A percentile compares a stretch with the other conserved stretches of the same genome.
phyloP scores from a whole-genome alignment of 2,329 filamentous ascomycete species.

The Ophiostoma ips region DNA sequence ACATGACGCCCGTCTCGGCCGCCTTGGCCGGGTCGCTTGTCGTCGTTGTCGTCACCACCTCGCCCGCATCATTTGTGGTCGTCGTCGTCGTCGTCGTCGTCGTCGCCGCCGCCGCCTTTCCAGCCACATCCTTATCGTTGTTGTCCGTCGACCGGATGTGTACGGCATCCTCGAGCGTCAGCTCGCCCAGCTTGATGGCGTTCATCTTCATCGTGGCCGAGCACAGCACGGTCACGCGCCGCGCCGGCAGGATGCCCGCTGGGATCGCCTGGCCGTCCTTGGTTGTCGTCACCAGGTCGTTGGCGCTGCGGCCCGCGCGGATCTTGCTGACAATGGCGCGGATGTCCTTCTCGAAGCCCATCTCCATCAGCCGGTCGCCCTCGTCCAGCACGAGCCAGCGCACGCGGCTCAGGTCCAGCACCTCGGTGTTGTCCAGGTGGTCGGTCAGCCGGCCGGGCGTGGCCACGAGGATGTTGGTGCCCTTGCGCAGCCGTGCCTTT shows the following conservation, averaged over 20 bases:
- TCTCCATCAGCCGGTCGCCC: conserved; percentile 94
- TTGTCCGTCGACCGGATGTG: conserved; percentile 47
- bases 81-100: conserved; percentile 25
- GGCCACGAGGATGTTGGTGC: conserved; percentile 88
- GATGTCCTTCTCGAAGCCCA: conserved; percentile 91
- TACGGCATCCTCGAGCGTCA: conserved; percentile 83
- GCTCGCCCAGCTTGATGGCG: conserved; percentile 83
- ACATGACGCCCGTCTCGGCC: conserved; percentile 28
- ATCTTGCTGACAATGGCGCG: conserved; percentile 74
- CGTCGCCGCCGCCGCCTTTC: too few species aligned
- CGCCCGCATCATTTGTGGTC: neutral
- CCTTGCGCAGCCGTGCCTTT: conserved; percentile 86
- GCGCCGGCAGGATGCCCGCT: conserved; percentile 52
- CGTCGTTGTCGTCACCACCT: conserved; percentile 25
- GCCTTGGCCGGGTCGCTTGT: conserved; percentile 8
- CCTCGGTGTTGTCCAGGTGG: conserved; percentile 85
- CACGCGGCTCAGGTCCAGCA: conserved; percentile 73
- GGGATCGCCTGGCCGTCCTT: conserved; percentile 40
- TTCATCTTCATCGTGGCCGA: conserved; percentile 98
- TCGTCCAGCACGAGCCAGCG: conserved; percentile 92
- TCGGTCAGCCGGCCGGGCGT: conserved; percentile 85
- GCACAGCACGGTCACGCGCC: conserved; percentile 78
- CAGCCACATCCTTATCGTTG: too few species aligned
- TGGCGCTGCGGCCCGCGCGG: conserved; percentile 38
- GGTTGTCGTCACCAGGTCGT: conserved; percentile 38